phyloP scores from a whole-genome alignment of 306 rosid genomes.

The Vigna radiata region DNA sequence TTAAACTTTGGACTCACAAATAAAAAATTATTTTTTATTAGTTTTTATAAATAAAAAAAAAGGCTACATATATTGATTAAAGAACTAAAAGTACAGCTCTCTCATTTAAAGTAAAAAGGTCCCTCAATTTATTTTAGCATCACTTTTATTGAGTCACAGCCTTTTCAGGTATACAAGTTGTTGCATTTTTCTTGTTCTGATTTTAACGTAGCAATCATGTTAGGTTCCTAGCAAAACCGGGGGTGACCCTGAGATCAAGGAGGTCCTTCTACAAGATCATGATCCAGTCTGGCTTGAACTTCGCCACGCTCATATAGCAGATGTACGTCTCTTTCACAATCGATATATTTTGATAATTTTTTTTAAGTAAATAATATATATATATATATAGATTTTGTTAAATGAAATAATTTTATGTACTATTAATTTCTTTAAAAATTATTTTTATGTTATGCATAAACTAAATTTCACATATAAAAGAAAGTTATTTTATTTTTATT shows the following conservation, averaged over 20 bases:
- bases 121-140: too few relatives aligned
- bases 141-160: too few relatives aligned
- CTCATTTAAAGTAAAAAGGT: neutral
- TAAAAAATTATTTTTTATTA: neutral
- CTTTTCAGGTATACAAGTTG: neutral
- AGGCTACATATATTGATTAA: neutral
- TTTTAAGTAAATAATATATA: neutral
- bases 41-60: neutral
- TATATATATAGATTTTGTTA: neutral
- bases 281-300: slow-evolving; percentile 95
- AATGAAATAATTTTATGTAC: neutral
- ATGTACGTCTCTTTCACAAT: slow-evolving; percentile 58
- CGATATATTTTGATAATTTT: neutral
- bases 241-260: slow-evolving; percentile 76
- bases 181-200: slow-evolving; percentile 17
- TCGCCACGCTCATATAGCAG: slow-evolving; percentile 93
- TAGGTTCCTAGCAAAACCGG: slow-evolving; percentile 89
- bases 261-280: slow-evolving; percentile 76
- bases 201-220: slow-evolving; percentile 35
- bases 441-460: neutral
- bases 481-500: neutral
- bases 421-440: neutral
- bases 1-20: neutral
- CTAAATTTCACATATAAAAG: neutral
- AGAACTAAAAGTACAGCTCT: neutral